Evolutionary conservation across 139 green algal genomes (phyloP).

Genomic region (Limnomonas spitsbergensis): DNA sequence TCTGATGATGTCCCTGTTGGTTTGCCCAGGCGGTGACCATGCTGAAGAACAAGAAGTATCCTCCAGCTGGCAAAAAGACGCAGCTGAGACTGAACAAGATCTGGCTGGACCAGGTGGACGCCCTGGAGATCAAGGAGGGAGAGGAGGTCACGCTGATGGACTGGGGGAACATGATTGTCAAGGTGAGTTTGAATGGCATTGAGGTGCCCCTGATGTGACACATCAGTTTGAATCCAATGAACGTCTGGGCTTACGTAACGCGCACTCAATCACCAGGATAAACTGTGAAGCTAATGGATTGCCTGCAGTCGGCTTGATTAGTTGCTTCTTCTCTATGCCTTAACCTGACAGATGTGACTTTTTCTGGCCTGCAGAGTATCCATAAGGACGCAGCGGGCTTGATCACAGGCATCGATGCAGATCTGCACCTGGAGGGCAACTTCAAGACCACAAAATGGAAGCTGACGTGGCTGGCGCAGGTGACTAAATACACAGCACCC

Average conservation of each 20-base stretch:
- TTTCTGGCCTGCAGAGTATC: slow-evolving; percentile 18
- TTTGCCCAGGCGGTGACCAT: slow-evolving; percentile 33
- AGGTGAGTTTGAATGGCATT: slow-evolving; percentile 5
- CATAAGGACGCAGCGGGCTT: slow-evolving; percentile 23
- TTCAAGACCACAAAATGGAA: slow-evolving; percentile 97
- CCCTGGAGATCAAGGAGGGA: slow-evolving; percentile 63
- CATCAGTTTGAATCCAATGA: no score
- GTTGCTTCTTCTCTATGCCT: no score
- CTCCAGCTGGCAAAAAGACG: slow-evolving; percentile 73
- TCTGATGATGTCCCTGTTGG: not conserved
- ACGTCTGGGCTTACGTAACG: no score
- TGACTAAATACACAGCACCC: not conserved
- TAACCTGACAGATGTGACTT: no score
- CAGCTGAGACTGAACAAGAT: slow-evolving; percentile 43
- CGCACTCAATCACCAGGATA: not conserved
- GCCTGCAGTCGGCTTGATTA: no score
- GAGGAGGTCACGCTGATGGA: slow-evolving; percentile 97
- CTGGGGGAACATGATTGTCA: slow-evolving; percentile 92
- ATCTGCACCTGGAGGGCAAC: slow-evolving; percentile 85
- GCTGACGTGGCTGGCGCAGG: slow-evolving; percentile 89
- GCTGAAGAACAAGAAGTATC: slow-evolving; percentile 91
- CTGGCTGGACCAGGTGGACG: slow-evolving; percentile 87
- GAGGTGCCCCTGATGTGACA: no score
- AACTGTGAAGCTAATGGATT: not conserved
- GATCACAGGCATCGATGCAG: slow-evolving; percentile 44